A percentile compares a stretch with the other conserved stretches of the same genome.
Conservation (phyloP, 208 protist genomes). For the Trypanosoma avium region DNA sequence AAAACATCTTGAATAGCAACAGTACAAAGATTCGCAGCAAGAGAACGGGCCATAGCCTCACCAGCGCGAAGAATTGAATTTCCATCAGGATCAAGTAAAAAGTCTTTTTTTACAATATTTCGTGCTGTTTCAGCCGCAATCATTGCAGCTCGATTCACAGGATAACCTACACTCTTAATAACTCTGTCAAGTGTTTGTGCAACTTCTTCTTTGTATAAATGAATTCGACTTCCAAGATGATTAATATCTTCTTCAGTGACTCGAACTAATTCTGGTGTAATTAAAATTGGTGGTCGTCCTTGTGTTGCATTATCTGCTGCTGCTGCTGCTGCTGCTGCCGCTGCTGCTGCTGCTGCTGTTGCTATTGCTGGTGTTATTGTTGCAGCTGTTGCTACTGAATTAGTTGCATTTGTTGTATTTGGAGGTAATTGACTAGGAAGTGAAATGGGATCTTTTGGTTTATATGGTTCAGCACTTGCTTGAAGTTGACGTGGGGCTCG, state of each 20-base stretch:
- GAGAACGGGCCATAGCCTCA: slow-evolving; percentile 80
- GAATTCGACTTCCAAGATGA: slow-evolving; percentile 25
- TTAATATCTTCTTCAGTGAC: slow-evolving; percentile 37
- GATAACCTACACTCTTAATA: slow-evolving; percentile 82
- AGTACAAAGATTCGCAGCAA: slow-evolving; percentile 78
- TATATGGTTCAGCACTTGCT: slow-evolving; percentile 84
- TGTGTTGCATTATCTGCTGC: slow-evolving; percentile 19
- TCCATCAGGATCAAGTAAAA: slow-evolving; percentile 92
- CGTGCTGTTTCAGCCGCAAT: slow-evolving; percentile 93
- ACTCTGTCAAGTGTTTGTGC: slow-evolving; percentile 77
- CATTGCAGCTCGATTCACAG: slow-evolving; percentile 92
- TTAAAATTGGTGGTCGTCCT: slow-evolving; percentile 42
- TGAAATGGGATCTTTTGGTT: slow-evolving; percentile 61
- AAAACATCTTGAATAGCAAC: slow-evolving; percentile 92
- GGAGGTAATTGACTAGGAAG: no score
- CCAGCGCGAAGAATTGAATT: slow-evolving; percentile 55
- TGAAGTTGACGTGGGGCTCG: slow-evolving; percentile 55
- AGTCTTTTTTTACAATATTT: slow-evolving; percentile 96
- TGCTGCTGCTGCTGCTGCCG: not conserved
- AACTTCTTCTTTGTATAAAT: slow-evolving; percentile 39
- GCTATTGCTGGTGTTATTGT: no score
- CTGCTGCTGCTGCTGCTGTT: no score
- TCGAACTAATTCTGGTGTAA: slow-evolving; percentile 54
- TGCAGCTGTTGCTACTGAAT: no score
- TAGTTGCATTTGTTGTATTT: no score